phyloP scores from a whole-genome alignment of 179 eudicot genomes.

The Beta corolliflora region DNA sequence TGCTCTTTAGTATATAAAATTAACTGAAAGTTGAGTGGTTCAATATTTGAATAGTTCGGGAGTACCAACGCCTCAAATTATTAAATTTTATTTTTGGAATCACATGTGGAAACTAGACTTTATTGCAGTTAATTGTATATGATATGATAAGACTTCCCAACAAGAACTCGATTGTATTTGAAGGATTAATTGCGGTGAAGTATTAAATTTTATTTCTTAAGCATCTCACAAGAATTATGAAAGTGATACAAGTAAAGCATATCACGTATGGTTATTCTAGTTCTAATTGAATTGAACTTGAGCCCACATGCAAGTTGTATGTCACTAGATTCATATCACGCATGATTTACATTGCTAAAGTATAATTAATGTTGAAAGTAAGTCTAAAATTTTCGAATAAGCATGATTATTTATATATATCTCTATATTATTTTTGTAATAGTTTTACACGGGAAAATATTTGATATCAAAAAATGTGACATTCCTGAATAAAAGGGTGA shows the following conservation, averaged over 20 bases:
- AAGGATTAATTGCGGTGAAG: neutral
- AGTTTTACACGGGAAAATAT: neutral
- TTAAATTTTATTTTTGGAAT: neutral
- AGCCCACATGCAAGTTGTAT: neutral
- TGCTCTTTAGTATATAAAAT: too few relatives aligned
- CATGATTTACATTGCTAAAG: constrained; percentile 6
- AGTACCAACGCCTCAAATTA: neutral
- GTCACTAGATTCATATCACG: neutral
- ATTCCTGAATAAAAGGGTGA: constrained; percentile 15
- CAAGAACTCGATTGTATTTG: neutral
- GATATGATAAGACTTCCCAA: constrained; percentile 2
- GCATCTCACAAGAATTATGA: neutral
- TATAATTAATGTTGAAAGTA: neutral
- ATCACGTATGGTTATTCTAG: neutral
- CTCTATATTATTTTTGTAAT: neutral
- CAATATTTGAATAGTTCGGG: neutral
- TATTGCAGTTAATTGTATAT: neutral
- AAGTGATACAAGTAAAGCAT: neutral
- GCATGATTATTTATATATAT: neutral
- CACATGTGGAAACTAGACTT: neutral
- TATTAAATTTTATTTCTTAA: neutral
- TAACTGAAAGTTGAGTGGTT: too few relatives aligned
- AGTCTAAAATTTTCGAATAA: neutral
- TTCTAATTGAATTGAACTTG: neutral
- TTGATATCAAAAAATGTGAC: neutral